These are phyloP conservation scores for Kuraishia capsulata DNA, from an alignment of 805 yeast species.

Conservation along the genomic window DNA sequence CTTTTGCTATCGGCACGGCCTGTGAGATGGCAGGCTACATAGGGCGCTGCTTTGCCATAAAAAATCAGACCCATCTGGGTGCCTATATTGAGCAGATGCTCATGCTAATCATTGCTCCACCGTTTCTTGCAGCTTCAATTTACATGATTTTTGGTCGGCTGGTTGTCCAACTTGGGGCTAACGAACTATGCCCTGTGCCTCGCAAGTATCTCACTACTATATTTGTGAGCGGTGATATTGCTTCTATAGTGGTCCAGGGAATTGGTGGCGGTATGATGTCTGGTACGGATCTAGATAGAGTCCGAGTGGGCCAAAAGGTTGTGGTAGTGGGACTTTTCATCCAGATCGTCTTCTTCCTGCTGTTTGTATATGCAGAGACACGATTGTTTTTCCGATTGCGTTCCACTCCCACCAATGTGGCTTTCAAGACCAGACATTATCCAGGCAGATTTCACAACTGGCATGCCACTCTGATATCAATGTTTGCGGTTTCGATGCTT, in stretches of 20 bases:
- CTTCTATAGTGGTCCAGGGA: neutral
- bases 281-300: neutral
- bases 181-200: neutral
- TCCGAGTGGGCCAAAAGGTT: neutral
- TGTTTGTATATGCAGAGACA: neutral
- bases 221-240: neutral
- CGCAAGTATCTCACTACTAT: neutral
- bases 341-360: neutral
- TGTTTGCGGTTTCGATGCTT: slow-evolving; percentile 7
- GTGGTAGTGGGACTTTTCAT: neutral
- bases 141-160: neutral
- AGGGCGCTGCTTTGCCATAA: neutral
- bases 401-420: neutral
- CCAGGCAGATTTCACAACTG: neutral
- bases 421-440: neutral
- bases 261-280: neutral
- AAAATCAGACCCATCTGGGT: neutral
- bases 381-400: neutral
- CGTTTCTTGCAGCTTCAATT: neutral
- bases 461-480: neutral
- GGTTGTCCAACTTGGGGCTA: neutral
- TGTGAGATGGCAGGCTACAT: neutral
- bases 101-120: neutral
- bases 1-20: neutral
- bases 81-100: neutral